Percentiles rank a stretch among this genome's conserved stretches.
phyloP scores from a whole-genome alignment of 1,139 yeast species.

The Arxiozyma bovina region DNA sequence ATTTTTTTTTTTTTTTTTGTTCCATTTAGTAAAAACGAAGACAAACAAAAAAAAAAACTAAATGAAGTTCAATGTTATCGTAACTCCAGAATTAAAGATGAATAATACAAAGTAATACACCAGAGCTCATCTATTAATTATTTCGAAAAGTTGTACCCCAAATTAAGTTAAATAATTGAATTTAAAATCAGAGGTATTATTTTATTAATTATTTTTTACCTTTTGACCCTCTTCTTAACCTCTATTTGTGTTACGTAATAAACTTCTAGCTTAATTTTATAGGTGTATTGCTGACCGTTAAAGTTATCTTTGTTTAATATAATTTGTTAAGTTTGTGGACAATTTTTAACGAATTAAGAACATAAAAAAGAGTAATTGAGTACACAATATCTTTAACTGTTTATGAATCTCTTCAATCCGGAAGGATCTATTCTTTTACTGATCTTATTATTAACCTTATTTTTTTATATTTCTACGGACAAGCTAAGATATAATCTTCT shows the following conservation, averaged over 20 bases:
- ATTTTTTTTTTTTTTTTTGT: too few species aligned
- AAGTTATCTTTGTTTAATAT: neutral
- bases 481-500: constrained; percentile 1
- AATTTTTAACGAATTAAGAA: neutral
- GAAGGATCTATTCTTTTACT: neutral
- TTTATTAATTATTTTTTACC: too few species aligned
- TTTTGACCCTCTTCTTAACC: neutral
- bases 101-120: too few species aligned
- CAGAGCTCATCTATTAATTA: too few species aligned
- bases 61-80: too few species aligned
- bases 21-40: too few species aligned
- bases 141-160: too few species aligned
- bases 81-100: too few species aligned
- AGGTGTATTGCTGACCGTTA: neutral
- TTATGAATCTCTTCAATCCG: constrained; percentile 1
- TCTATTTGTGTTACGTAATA: neutral
- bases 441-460: neutral
- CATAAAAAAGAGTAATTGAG: neutral
- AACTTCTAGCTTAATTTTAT: too few species aligned
- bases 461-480: constrained; percentile 1
- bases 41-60: too few species aligned
- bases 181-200: too few species aligned
- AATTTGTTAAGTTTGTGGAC: neutral
- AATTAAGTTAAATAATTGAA: too few species aligned
- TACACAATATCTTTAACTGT: neutral